Conservation (phyloP, 192 early-diverging fungal genomes). For the Gaertneriomyces semiglobifer region DNA sequence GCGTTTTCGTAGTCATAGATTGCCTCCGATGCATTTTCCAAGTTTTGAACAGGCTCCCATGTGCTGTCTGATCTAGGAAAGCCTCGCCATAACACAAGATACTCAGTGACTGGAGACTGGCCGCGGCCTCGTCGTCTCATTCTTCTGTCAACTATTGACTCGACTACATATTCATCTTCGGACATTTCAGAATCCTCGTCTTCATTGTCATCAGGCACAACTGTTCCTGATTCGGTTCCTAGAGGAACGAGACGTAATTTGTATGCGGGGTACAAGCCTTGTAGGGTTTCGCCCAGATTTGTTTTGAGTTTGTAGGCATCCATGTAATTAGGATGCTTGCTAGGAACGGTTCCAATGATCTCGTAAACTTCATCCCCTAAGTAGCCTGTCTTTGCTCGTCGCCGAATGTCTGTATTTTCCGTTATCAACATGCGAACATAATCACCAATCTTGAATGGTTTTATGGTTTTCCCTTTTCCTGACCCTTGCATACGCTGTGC, state of each 20-base stretch:
- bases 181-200: background rate
- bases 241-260: background rate
- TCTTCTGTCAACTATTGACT: background rate
- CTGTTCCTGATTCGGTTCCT: background rate
- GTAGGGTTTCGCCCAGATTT: background rate
- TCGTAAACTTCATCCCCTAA: background rate
- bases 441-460: constrained; percentile 1
- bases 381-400: background rate
- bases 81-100: background rate
- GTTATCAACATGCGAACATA: background rate
- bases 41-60: no score
- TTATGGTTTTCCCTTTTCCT: background rate
- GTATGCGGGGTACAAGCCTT: background rate
- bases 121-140: background rate
- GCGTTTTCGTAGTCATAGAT: no score
- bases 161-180: background rate
- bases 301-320: no score
- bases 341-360: background rate
- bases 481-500: no score
- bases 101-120: background rate
- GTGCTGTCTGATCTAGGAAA: no score
- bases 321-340: background rate
- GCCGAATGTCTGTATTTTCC: background rate
- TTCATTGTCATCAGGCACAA: background rate
- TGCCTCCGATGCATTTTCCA: no score